Base-by-base conservation (phyloP, 306 rosid species). In the Oxytropis ochrocephala region DNA sequence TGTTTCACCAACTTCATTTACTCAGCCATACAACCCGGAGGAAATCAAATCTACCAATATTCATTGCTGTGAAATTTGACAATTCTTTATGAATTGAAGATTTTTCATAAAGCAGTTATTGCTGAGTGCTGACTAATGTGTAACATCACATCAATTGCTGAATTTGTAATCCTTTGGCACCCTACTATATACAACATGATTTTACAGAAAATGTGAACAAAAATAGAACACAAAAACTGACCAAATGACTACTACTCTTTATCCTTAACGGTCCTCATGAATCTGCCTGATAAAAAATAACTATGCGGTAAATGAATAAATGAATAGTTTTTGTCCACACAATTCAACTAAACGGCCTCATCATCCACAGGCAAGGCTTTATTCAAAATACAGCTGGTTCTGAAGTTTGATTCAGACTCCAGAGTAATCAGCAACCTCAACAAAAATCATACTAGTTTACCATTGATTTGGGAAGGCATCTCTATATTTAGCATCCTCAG, bases 401-500 rank as follows among this genome's bases (percentile, higher is more conserved):
- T 33, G 60, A 43, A 61, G 76, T 77, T 13, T 62, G 67, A 36
- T 50, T 76, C 44, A 24, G 47, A 27, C 50, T 74, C 64, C 44
- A 5, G 54, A 60, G 63, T 42, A 65, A 57, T 24, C 69, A 38
- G 8, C 61, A 72, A 47, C 55, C 59, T 24, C 33, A 24, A 41
- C 39, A 47, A 49, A 50, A 8, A 38, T 51, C 30, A 47, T 52
- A 50, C 49, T 64, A 61, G 67, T 73, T 82, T 59, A 91, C 89
- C 87, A 83, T 51, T 91, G 96, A 85, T 85, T 88, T 64, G 91
- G 88, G 73, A 91, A 91, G 73, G 93, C 88, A 63, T 83, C 97
- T 81, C 86, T 75, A 73, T 88, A 88, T 43, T 70, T 81, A 53
- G 81, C 57, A 75, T 87, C 97, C 55, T 76, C 85, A 32, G 58